These are phyloP conservation scores for Starmera pachycereana DNA, from an alignment of 805 yeast genomes.

Conservation along the genomic window DNA sequence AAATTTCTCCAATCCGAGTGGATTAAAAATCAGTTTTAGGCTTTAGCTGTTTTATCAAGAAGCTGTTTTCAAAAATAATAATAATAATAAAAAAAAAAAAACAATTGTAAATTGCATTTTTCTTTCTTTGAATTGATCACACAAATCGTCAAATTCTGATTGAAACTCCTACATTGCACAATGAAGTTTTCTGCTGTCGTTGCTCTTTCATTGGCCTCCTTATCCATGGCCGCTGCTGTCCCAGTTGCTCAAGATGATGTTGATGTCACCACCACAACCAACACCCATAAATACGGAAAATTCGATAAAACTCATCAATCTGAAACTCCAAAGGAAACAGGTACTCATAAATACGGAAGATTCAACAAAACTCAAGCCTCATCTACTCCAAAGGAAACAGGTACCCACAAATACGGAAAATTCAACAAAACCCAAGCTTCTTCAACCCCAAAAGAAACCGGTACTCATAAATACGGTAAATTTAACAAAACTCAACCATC, in stretches of 20 bases:
- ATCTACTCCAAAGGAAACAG: conserved; percentile 24
- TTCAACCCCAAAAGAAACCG: conserved; percentile 23
- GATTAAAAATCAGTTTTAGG: not conserved
- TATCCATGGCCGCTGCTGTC: conserved; percentile 14
- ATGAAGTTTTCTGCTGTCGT: conserved; percentile 17
- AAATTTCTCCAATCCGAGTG: too few species aligned
- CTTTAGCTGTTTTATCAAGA: not conserved
- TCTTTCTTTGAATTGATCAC: not conserved
- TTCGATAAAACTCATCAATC: conserved; percentile 34
- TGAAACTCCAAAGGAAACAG: conserved; percentile 23
- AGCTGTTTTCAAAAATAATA: too few species aligned
- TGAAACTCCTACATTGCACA: not conserved
- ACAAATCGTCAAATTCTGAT: too few species aligned
- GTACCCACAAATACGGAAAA: conserved; percentile 46
- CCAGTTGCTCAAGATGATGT: conserved; percentile 10
- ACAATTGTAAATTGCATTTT: too few species aligned
- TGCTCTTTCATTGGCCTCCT: conserved; percentile 11
- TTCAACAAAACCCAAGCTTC: conserved; percentile 33
- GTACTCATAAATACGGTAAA: conserved; percentile 39
- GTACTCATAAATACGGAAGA: conserved; percentile 43
- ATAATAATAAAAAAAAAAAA: too few species aligned
- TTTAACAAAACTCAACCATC: conserved; percentile 33
- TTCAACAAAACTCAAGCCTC: conserved; percentile 35
- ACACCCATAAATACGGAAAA: conserved; percentile 42
- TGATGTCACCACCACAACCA: conserved; percentile 23